A percentile compares a stretch with the other conserved stretches of the same genome.
These are phyloP conservation scores for Cucumis hystrix DNA, from an alignment of 306 rosid species.

Conservation along the genomic window DNA sequence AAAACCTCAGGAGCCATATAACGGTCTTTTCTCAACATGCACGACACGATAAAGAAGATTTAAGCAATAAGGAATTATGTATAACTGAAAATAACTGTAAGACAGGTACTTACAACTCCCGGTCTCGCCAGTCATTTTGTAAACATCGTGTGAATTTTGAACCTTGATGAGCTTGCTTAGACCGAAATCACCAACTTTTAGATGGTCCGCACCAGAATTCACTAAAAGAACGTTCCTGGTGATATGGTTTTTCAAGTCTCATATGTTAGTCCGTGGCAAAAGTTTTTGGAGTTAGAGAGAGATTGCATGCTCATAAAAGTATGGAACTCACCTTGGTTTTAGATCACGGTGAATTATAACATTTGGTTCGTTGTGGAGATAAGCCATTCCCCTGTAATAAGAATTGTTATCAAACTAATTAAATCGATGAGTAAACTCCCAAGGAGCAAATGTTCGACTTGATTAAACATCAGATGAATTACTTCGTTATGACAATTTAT, in stretches of 20 bases:
- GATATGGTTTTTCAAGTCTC: background rate
- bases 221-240: slow-evolving; percentile 89
- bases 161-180: slow-evolving; percentile 93
- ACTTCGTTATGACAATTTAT: background rate
- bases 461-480: background rate
- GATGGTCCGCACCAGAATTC: slow-evolving; percentile 89
- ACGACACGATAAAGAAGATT: slow-evolving; percentile 6
- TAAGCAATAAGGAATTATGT: background rate
- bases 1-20: slow-evolving; percentile 98
- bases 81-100: slow-evolving; percentile 6
- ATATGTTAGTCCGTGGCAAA: background rate
- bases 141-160: slow-evolving; percentile 82
- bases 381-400: slow-evolving; percentile 72
- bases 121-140: slow-evolving; percentile 99
- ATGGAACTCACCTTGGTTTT: slow-evolving; percentile 62
- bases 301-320: slow-evolving; percentile 1
- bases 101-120: slow-evolving; percentile 81
- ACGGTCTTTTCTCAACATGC: slow-evolving; percentile 45
- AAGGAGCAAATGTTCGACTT: background rate
- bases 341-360: slow-evolving; percentile 84
- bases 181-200: slow-evolving; percentile 97
- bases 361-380: slow-evolving; percentile 92
- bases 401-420: slow-evolving; percentile 16
- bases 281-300: background rate
- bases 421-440: slow-evolving; percentile 11